Conservation (phyloP, 352 stramenopile genomes). For the Pythium sp. region DNA sequence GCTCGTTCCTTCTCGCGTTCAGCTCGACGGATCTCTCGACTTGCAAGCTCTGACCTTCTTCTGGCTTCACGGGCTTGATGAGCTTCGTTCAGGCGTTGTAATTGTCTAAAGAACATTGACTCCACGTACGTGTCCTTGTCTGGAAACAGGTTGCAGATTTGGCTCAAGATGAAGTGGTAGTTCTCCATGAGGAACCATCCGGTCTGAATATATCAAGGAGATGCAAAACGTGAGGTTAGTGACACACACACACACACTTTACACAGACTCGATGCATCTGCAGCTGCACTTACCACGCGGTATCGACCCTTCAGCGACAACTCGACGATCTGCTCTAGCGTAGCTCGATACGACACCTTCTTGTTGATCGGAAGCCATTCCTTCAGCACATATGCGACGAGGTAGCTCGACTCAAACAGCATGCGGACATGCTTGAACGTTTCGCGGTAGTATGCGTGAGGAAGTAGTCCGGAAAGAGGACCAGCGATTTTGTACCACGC, state of each 20-base stretch:
- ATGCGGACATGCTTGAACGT: constrained; percentile 74
- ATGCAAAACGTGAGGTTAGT: constrained; percentile 11
- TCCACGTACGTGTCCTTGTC: constrained; percentile 76
- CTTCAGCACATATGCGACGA: constrained; percentile 82
- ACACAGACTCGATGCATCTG: neutral
- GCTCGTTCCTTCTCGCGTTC: constrained; percentile 56
- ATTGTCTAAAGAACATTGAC: constrained; percentile 85
- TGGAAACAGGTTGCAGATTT: constrained; percentile 73
- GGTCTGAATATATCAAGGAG: constrained; percentile 36
- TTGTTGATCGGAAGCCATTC: constrained; percentile 87
- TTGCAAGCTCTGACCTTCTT: constrained; percentile 51
- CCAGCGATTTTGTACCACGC: constrained; percentile 87
- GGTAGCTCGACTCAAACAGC: constrained; percentile 81
- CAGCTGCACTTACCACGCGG: constrained; percentile 49
- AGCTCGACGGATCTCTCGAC: constrained; percentile 56
- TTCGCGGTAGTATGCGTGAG: constrained; percentile 64
- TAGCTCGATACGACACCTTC: constrained; percentile 80
- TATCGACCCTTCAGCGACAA: constrained; percentile 70
- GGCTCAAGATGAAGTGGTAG: constrained; percentile 72
- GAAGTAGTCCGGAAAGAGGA: constrained; percentile 68
- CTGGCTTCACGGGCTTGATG: constrained; percentile 56
- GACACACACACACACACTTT: neutral
- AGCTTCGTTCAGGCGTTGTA: constrained; percentile 69
- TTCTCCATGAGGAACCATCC: constrained; percentile 86
- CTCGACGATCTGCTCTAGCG: constrained; percentile 79